These are phyloP conservation scores for Rhodotorula toruloides DNA, from an alignment of 768 basidiomycete species.

Conservation along the genomic window DNA sequence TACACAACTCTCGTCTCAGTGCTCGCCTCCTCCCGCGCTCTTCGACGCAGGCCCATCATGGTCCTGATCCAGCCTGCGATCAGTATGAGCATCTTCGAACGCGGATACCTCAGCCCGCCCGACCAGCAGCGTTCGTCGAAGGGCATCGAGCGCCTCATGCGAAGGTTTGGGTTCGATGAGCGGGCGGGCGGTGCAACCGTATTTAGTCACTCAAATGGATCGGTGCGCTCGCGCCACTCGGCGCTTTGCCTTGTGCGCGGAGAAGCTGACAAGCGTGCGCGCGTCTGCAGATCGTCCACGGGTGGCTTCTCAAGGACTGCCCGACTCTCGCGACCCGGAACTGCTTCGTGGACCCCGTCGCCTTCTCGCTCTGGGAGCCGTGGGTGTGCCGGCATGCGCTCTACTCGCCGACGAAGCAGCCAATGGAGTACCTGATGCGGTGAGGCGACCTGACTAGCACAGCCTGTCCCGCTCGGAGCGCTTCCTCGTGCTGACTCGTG, in stretches of 20 bases:
- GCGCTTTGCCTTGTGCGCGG: neutral
- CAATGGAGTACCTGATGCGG: constrained; percentile 65
- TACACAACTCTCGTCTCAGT: constrained; percentile 61
- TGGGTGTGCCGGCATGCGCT: constrained; percentile 86
- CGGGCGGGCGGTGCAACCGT: constrained; percentile 59
- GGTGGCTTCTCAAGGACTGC: constrained; percentile 78
- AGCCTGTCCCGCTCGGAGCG: neutral
- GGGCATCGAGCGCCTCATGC: constrained; percentile 54
- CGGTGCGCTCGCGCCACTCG: constrained; percentile 54
- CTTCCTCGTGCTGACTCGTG: neutral
- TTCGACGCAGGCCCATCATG: constrained; percentile 67
- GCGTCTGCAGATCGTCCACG: constrained; percentile 65
- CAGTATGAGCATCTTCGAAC: constrained; percentile 77
- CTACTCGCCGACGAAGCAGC: constrained; percentile 52
- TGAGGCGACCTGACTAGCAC: neutral
- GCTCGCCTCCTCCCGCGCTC: constrained; percentile 52
- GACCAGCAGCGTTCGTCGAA: constrained; percentile 58
- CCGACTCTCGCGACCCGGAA: constrained; percentile 66
- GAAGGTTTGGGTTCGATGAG: constrained; percentile 51
- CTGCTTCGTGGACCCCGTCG: constrained; percentile 76
- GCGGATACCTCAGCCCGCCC: constrained; percentile 65
- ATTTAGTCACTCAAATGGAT: constrained; percentile 74
- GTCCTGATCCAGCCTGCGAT: constrained; percentile 78
- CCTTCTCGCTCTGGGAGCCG: constrained; percentile 65
- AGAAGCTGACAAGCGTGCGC: neutral